Evolutionary conservation across 129 eudicot genomes (phyloP).

Genomic region (Flaveria brownii): DNA sequence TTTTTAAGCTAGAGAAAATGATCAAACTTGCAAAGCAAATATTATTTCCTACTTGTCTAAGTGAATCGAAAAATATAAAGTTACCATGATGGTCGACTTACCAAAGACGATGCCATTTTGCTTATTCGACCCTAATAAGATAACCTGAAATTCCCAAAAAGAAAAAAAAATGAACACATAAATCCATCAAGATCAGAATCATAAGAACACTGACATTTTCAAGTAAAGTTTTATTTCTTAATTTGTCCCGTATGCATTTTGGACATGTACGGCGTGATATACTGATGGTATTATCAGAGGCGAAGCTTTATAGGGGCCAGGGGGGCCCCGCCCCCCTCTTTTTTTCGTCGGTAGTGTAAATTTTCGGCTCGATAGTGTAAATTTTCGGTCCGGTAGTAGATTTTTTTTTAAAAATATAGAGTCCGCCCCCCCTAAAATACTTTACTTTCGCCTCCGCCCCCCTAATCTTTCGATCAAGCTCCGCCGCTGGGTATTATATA

Average conservation of each 20-base stretch:
- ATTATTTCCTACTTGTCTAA: background rate
- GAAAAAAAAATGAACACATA: background rate
- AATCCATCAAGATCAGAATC: background rate
- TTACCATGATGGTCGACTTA: conserved; percentile 26
- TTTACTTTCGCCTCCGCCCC: too few relatives aligned
- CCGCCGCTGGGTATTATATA: background rate
- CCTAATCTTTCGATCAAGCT: too few relatives aligned
- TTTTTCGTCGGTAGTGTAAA: too few relatives aligned
- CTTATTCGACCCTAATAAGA: conserved; percentile 24
- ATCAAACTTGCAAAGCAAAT: conserved; percentile 4
- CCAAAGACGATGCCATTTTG: conserved; percentile 49
- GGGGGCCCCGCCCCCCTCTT: too few relatives aligned
- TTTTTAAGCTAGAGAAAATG: background rate
- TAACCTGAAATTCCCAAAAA: conserved; percentile 29
- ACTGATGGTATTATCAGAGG: too few relatives aligned
- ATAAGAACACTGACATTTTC: background rate
- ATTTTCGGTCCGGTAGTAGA: too few relatives aligned
- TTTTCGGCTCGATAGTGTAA: too few relatives aligned
- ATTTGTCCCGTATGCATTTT: background rate
- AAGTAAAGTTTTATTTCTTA: too few relatives aligned
- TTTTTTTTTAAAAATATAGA: too few relatives aligned
- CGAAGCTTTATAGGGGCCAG: too few relatives aligned
- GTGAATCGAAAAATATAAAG: background rate
- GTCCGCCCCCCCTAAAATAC: too few relatives aligned
- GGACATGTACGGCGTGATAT: background rate